Evolutionary conservation across 148 eudicot species (phyloP).

Genomic region (Silene latifolia): DNA sequence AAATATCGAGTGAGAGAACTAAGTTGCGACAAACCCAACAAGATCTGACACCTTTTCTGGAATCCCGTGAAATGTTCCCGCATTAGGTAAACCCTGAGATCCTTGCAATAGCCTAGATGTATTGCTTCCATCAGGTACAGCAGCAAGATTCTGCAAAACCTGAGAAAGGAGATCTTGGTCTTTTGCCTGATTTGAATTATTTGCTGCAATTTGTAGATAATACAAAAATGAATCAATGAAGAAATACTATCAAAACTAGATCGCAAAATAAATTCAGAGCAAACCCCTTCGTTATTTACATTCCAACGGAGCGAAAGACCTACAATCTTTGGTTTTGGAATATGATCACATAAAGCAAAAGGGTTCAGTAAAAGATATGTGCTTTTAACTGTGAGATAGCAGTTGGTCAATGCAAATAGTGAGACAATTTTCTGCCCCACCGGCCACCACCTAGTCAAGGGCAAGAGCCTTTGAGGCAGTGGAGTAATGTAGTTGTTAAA

Average conservation of each 20-base stretch:
- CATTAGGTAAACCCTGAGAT: constrained; percentile 48
- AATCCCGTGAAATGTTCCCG: constrained; percentile 39
- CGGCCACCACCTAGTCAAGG: too few relatives aligned
- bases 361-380: too few relatives aligned
- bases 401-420: too few relatives aligned
- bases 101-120: constrained; percentile 40
- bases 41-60: constrained; percentile 53
- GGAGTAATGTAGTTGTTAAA: too few relatives aligned
- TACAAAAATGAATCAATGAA: neutral
- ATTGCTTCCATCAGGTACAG: constrained; percentile 41
- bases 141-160: constrained; percentile 68
- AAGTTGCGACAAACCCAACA: neutral
- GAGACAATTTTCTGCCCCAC: too few relatives aligned
- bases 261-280: neutral
- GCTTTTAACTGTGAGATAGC: too few relatives aligned
- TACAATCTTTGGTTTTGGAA: too few relatives aligned
- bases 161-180: constrained; percentile 85
- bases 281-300: neutral
- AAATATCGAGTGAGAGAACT: neutral
- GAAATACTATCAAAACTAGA: neutral
- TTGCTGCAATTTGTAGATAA: constrained; percentile 52
- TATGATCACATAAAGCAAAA: too few relatives aligned
- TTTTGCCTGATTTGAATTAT: constrained; percentile 53
- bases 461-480: too few relatives aligned
- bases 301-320: too few relatives aligned